Percentiles rank a stretch among this genome's conserved stretches.
Evolutionary conservation across 192 early-diverging fungal genomes (phyloP).

Genomic region (Entomortierella chlamydospora): DNA sequence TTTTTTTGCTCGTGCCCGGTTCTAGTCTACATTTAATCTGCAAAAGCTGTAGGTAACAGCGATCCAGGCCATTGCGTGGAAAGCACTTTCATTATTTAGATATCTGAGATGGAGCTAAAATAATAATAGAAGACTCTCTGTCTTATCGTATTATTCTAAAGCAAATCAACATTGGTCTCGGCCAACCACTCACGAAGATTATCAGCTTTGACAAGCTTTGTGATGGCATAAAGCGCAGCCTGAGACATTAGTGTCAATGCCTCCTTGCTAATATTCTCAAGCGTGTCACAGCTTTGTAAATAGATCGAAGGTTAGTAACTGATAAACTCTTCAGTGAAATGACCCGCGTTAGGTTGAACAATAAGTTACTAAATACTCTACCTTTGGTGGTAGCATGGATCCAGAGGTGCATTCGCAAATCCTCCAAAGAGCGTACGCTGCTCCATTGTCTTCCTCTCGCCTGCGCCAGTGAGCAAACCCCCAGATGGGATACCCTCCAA

Average conservation of each 20-base stretch:
- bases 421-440: slow-evolving; percentile 70
- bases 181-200: slow-evolving; percentile 44
- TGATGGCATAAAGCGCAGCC: slow-evolving; percentile 48
- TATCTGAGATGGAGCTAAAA: too few species aligned
- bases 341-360: too few species aligned
- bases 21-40: too few species aligned
- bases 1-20: too few species aligned
- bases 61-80: too few species aligned
- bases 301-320: not conserved
- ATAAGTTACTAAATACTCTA: not conserved
- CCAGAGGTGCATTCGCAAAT: slow-evolving; percentile 70
- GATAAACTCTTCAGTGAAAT: too few species aligned
- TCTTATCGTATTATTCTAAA: not conserved
- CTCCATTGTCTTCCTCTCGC: slow-evolving; percentile 66
- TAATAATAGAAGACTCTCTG: too few species aligned
- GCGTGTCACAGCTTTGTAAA: slow-evolving; percentile 66
- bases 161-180: not conserved
- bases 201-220: slow-evolving; percentile 29
- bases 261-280: slow-evolving; percentile 71
- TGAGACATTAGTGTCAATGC: slow-evolving; percentile 59
- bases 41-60: too few species aligned
- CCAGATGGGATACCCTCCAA: slow-evolving; percentile 70
- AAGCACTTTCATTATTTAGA: too few species aligned
- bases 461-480: slow-evolving; percentile 73
- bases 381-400: slow-evolving; percentile 76